Evolutionary conservation across 805 yeast genomes (phyloP).

Genomic region (Wickerhamomyces chambardii): DNA sequence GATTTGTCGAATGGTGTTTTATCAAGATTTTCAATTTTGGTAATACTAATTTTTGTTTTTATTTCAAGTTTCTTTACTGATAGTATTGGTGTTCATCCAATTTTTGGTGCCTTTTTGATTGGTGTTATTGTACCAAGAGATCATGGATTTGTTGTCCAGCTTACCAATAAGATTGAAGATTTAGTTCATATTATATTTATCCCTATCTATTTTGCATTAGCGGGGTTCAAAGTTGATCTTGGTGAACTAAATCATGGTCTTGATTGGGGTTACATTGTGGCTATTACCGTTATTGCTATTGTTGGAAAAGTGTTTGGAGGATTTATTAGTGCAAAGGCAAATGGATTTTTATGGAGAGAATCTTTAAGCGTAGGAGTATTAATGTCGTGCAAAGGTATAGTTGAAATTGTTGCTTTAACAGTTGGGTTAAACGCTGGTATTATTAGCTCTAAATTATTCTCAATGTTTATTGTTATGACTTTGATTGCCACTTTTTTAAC

Average conservation of each 20-base stretch:
- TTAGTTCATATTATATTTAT: conserved; percentile 61
- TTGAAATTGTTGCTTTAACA: conserved; percentile 70
- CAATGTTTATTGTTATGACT: conserved; percentile 83
- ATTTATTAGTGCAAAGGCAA: conserved; percentile 47
- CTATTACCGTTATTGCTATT: conserved; percentile 59
- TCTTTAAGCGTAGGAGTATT: conserved; percentile 68
- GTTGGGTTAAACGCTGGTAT: conserved; percentile 69
- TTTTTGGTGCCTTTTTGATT: conserved; percentile 76
- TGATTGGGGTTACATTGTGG: conserved; percentile 75
- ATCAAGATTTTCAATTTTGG: conserved; percentile 48
- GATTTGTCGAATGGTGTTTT: conserved; percentile 52
- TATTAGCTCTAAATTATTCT: conserved; percentile 52
- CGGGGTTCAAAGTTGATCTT: conserved; percentile 66
- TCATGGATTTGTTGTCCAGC: conserved; percentile 56
- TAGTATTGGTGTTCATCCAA: conserved; percentile 80
- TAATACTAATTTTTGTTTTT: conserved; percentile 47
- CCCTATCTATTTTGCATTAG: conserved; percentile 73
- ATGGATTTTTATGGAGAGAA: conserved; percentile 65
- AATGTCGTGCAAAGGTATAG: conserved; percentile 88
- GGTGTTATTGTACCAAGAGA: conserved; percentile 75
- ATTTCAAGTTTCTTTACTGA: conserved; percentile 72
- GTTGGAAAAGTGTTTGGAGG: conserved; percentile 65
- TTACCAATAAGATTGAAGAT: conserved; percentile 73
- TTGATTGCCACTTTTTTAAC: conserved; percentile 71
- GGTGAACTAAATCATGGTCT: conserved; percentile 54